Conservation (phyloP, 2,329 filamentous ascomycete species). For the Orbilia quercus region DNA sequence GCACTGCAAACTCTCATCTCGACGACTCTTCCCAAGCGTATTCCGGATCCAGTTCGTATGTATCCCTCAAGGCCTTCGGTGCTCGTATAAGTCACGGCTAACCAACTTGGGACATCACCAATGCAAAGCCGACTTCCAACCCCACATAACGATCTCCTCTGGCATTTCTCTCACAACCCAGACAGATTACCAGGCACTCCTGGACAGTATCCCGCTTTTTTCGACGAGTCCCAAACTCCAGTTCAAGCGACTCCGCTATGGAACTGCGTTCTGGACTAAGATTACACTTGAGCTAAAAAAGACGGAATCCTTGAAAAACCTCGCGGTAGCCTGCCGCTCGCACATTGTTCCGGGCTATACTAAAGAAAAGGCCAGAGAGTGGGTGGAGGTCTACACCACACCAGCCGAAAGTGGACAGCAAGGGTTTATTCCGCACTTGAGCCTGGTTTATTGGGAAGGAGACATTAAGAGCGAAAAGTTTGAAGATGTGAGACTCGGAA, state of each 20-base stretch:
- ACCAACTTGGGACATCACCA: not conserved
- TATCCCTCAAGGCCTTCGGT: constrained; percentile 1
- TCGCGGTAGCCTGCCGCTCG: constrained; percentile 56
- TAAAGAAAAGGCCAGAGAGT: constrained; percentile 48
- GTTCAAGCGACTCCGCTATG: constrained; percentile 58
- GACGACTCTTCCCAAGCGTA: constrained; percentile 56
- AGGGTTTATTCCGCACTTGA: constrained; percentile 59
- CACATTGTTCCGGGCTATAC: constrained; percentile 40
- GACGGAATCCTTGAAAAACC: constrained; percentile 47
- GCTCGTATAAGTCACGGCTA: too few species aligned
- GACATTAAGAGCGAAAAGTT: constrained; percentile 4
- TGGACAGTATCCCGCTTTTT: constrained; percentile 39
- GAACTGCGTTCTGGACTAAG: constrained; percentile 58
- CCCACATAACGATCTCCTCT: constrained; percentile 59
- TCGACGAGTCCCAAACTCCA: constrained; percentile 8
- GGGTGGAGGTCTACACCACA: constrained; percentile 55
- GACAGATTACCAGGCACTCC: constrained; percentile 37
- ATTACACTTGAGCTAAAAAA: constrained; percentile 58
- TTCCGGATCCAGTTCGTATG: constrained; percentile 50
- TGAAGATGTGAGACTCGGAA: constrained; percentile 10
- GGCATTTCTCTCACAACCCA: constrained; percentile 46
- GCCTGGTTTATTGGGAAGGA: constrained; percentile 57
- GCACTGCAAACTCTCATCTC: constrained; percentile 56
- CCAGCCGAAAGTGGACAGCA: constrained; percentile 55
- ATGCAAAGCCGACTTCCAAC: constrained; percentile 58